Evolutionary conservation across 2,329 filamentous ascomycete genomes (phyloP).

Genomic region (Fusarium nodosum): DNA sequence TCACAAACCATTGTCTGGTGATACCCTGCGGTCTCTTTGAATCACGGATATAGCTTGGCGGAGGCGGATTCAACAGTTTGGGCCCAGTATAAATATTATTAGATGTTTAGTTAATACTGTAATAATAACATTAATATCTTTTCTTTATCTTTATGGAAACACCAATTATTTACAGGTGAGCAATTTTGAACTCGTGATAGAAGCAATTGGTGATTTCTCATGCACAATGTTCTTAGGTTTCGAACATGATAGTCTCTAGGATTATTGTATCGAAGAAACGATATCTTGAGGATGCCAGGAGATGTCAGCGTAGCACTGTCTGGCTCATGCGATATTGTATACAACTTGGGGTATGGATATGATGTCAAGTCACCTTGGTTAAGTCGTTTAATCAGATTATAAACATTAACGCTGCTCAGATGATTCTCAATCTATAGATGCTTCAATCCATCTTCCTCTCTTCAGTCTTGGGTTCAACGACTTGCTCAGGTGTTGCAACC

Average conservation of each 20-base stretch:
- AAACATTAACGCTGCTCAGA: accelerated
- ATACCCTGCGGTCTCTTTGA: constrained; percentile 13
- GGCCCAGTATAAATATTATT: not conserved
- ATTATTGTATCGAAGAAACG: too few relatives aligned
- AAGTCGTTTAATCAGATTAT: not conserved
- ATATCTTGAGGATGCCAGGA: not conserved
- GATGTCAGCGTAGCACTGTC: not conserved
- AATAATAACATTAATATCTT: not conserved
- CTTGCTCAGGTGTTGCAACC: constrained; percentile 19
- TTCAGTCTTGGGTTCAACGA: constrained; percentile 9
- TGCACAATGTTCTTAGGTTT: too few relatives aligned
- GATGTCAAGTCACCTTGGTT: not conserved
- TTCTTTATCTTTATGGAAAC: not conserved
- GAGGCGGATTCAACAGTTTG: accelerated
- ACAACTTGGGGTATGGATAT: not conserved
- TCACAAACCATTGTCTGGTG: not conserved
- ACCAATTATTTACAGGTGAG: too few relatives aligned
- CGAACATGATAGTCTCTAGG: too few relatives aligned
- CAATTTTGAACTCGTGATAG: too few relatives aligned
- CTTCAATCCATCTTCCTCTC: constrained; percentile 28
- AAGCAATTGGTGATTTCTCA: too few relatives aligned
- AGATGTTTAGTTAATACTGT: not conserved
- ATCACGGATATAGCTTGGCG: not conserved
- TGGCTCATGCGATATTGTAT: accelerated
- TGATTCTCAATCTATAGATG: accelerated